Evolutionary conservation across 2,329 filamentous ascomycete species (phyloP).

Genomic region (Dactylellina parvicollis): DNA sequence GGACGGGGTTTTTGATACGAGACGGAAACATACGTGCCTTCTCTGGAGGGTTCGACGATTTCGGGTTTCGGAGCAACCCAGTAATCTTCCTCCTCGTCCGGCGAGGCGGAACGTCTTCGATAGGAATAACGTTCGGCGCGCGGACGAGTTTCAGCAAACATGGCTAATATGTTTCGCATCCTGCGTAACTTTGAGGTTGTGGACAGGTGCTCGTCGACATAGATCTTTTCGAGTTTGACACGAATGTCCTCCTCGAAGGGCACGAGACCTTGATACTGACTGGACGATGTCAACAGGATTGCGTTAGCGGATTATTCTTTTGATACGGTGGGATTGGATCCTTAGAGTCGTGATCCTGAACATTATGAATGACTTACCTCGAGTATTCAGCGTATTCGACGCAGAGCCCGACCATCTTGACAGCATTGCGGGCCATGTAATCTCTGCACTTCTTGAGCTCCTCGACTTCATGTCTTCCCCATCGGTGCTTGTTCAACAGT

Average conservation of each 20-base stretch:
- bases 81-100: conserved; percentile 45
- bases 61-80: conserved; percentile 29
- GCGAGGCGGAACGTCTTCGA: conserved; percentile 38
- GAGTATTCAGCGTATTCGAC: conserved; percentile 51
- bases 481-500: conserved; percentile 42
- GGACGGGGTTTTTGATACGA: conserved; percentile 42
- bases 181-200: conserved; percentile 43
- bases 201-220: conserved; percentile 50
- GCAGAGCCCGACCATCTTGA: conserved; percentile 52
- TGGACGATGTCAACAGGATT: conserved; percentile 25
- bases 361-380: conserved; percentile 23
- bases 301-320: neutral
- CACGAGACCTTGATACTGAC: conserved; percentile 46
- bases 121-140: conserved; percentile 47
- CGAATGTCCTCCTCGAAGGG: conserved; percentile 44
- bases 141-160: conserved; percentile 34
- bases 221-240: conserved; percentile 50
- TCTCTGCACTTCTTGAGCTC: conserved; percentile 51
- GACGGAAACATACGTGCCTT: conserved; percentile 28
- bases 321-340: conserved; percentile 5
- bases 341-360: neutral
- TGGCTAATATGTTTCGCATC: conserved; percentile 41
- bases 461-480: conserved; percentile 50
- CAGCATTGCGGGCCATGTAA: conserved; percentile 50
- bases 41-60: conserved; percentile 41